Conservation (phyloP, 192 early-diverging fungal genomes). For the Coemansia furcata region DNA sequence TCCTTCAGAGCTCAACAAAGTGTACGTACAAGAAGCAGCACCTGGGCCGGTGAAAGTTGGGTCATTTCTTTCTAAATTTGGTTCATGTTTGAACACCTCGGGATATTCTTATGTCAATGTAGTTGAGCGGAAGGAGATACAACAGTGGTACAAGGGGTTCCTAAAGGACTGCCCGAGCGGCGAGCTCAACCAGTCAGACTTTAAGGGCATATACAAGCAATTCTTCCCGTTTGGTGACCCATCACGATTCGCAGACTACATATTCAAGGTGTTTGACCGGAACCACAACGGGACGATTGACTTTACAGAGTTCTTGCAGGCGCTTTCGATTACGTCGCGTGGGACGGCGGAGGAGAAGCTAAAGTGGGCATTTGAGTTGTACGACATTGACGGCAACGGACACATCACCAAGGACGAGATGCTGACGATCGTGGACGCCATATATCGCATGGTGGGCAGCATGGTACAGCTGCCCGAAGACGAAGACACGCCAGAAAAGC, state of each 20-base stretch:
- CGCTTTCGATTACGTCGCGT: slow-evolving; percentile 80
- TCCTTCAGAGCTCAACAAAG: slow-evolving; percentile 77
- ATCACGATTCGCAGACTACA: slow-evolving; percentile 83
- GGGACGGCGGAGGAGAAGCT: slow-evolving; percentile 84
- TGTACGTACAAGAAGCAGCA: slow-evolving; percentile 61
- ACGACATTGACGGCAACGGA: slow-evolving; percentile 89
- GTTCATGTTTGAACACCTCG: not conserved
- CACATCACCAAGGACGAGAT: slow-evolving; percentile 87
- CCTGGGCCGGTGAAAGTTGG: not conserved
- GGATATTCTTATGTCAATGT: slow-evolving; percentile 2
- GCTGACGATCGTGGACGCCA: slow-evolving; percentile 88
- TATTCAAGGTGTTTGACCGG: slow-evolving; percentile 88
- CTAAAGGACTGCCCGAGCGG: slow-evolving; percentile 90
- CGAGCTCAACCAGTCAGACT: slow-evolving; percentile 77
- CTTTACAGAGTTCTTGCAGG: slow-evolving; percentile 89
- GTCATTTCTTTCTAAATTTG: not conserved
- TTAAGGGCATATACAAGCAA: slow-evolving; percentile 92
- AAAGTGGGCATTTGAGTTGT: slow-evolving; percentile 84
- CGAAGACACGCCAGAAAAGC: slow-evolving; percentile 88
- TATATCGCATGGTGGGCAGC: slow-evolving; percentile 91
- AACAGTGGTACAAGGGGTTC: slow-evolving; percentile 97
- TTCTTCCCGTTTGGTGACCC: slow-evolving; percentile 98
- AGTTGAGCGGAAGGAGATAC: slow-evolving; percentile 90
- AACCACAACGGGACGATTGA: slow-evolving; percentile 89
- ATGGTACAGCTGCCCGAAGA: slow-evolving; percentile 88